These are phyloP conservation scores for Globisporangium alternatum DNA, from an alignment of 352 stramenopile species.

Conservation along the genomic window DNA sequence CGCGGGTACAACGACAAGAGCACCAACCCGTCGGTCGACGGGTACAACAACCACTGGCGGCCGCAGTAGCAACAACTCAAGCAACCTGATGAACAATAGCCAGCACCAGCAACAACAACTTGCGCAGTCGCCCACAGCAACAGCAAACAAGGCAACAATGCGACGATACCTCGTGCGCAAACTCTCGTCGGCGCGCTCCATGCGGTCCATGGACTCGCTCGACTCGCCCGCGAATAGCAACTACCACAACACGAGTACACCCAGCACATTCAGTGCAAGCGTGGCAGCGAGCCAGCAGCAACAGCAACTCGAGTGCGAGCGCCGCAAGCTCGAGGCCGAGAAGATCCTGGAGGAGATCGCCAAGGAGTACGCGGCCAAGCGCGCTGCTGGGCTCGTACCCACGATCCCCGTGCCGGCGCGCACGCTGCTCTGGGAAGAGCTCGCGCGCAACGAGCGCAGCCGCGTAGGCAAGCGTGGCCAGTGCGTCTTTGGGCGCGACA, in stretches of 20 bases:
- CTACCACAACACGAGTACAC: background rate
- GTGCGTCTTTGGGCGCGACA: constrained; percentile 68
- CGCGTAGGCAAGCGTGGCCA: constrained; percentile 46
- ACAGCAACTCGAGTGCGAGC: constrained; percentile 19
- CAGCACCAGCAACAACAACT: background rate
- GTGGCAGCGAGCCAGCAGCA: constrained; percentile 12
- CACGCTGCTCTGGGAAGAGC: constrained; percentile 80
- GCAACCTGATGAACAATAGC: constrained; percentile 3
- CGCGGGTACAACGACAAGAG: constrained; percentile 2
- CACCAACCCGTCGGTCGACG: background rate
- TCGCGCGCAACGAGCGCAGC: constrained; percentile 45
- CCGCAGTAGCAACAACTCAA: background rate
- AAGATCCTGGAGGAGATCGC: constrained; percentile 70
- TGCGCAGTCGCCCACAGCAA: background rate
- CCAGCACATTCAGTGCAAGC: background rate
- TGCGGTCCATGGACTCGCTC: constrained; percentile 14
- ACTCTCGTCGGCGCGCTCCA: constrained; percentile 14
- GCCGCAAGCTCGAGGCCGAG: constrained; percentile 56
- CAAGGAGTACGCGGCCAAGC: constrained; percentile 80
- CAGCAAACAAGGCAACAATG: background rate
- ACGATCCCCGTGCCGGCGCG: constrained; percentile 65
- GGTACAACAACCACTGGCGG: background rate
- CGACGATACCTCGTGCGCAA: constrained; percentile 14
- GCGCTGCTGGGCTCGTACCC: constrained; percentile 67
- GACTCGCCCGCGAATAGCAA: constrained; percentile 10